Percentiles rank a stretch among this genome's conserved stretches.
These are phyloP conservation scores for Scenedesmus sp. DNA, from an alignment of 163 green algal genomes.

Conservation along the genomic window DNA sequence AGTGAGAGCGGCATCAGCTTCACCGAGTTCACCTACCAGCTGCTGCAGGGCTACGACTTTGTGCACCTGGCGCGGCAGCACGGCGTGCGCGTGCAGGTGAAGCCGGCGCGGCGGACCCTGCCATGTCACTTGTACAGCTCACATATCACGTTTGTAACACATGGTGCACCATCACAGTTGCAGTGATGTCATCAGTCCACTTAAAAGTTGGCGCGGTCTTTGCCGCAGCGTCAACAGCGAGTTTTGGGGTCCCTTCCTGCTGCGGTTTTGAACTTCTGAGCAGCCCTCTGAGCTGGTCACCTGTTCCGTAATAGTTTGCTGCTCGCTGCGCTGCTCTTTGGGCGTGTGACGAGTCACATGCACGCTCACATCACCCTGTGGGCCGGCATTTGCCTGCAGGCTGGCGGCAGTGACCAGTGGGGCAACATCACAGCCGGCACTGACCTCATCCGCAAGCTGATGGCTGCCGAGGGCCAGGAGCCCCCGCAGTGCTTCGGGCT, in stretches of 20 bases:
- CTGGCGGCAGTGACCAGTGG: slow-evolving; percentile 98
- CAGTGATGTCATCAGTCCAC: too few relatives aligned
- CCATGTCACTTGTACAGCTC: too few relatives aligned
- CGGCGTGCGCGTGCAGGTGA: slow-evolving; percentile 90
- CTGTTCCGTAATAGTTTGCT: too few relatives aligned
- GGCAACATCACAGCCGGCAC: slow-evolving; percentile 98
- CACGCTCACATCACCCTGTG: not conserved
- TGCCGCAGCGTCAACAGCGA: too few relatives aligned
- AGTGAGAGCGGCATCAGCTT: slow-evolving; percentile 96
- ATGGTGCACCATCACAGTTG: not conserved
- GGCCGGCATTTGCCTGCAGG: slow-evolving; percentile 49
- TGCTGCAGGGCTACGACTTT: slow-evolving; percentile 99
- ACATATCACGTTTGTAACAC: too few relatives aligned
- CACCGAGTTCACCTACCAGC: slow-evolving; percentile 99
- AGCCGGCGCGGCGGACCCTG: too few relatives aligned
- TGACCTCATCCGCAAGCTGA: slow-evolving; percentile 82
- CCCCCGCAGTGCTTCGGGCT: slow-evolving; percentile 87
- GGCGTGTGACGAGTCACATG: too few relatives aligned
- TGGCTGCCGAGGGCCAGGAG: slow-evolving; percentile 62
- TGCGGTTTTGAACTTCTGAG: not conserved
- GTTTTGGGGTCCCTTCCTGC: not conserved
- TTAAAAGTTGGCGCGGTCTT: too few relatives aligned
- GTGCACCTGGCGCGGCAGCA: slow-evolving; percentile 91
- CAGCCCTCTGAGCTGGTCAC: too few relatives aligned
- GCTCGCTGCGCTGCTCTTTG: not conserved